These are phyloP conservation scores for Cornus controversa DNA, from an alignment of 148 eudicot species.

Conservation along the genomic window DNA sequence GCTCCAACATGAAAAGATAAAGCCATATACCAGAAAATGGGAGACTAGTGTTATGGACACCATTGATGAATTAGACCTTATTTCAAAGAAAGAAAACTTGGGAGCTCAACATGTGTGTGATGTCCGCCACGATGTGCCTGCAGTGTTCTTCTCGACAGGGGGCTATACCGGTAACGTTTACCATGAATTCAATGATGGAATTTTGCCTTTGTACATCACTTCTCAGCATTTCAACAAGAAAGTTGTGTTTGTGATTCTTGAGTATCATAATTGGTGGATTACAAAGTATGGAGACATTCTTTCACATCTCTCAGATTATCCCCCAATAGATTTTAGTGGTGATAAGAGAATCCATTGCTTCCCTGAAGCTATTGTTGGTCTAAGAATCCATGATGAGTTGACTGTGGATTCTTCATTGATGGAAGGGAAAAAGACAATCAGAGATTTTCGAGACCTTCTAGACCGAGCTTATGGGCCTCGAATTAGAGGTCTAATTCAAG, in stretches of 20 bases:
- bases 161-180: slow-evolving; percentile 89
- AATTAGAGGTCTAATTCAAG: slow-evolving; percentile 48
- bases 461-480: slow-evolving; percentile 80
- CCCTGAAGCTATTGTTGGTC: slow-evolving; percentile 76
- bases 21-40: slow-evolving; percentile 92
- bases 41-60: slow-evolving; percentile 65
- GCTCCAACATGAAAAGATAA: slow-evolving; percentile 62
- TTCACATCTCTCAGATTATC: slow-evolving; percentile 64
- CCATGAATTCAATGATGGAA: slow-evolving; percentile 92
- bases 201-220: slow-evolving; percentile 82
- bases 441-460: slow-evolving; percentile 58
- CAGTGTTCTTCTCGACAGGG: slow-evolving; percentile 89
- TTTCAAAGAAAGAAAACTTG: slow-evolving; percentile 35
- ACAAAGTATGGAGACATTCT: slow-evolving; percentile 72
- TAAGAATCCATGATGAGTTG: slow-evolving; percentile 83
- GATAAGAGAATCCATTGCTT: slow-evolving; percentile 80
- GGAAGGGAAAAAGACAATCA: slow-evolving; percentile 49
- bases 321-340: slow-evolving; percentile 49
- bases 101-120: slow-evolving; percentile 43
- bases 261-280: slow-evolving; percentile 88
- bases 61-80: slow-evolving; percentile 58
- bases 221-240: slow-evolving; percentile 75
- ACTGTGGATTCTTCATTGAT: slow-evolving; percentile 55
- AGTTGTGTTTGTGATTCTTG: slow-evolving; percentile 83
- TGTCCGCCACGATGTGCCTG: slow-evolving; percentile 79